Conservation (phyloP, 2,329 filamentous ascomycete species). For the Fusarium tricinctum region DNA sequence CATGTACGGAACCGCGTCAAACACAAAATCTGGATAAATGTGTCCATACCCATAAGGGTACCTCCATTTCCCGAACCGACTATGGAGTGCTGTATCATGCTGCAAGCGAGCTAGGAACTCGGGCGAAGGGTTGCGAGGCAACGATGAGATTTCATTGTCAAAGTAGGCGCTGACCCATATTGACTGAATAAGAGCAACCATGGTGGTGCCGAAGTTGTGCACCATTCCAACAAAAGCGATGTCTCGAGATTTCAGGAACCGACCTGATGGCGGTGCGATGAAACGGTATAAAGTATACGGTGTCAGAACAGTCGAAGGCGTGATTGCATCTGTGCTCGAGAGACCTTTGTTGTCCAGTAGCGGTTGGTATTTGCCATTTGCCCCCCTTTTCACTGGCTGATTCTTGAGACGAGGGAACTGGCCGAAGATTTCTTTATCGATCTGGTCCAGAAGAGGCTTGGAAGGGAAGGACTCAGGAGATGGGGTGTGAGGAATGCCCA, state of each 20-base stretch:
- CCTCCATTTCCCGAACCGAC: slow-evolving; percentile 77
- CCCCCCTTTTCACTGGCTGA: slow-evolving; percentile 59
- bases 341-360: slow-evolving; percentile 58
- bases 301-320: slow-evolving; percentile 44
- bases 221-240: slow-evolving; percentile 62
- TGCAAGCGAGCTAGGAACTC: slow-evolving; percentile 59
- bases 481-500: slow-evolving; percentile 62
- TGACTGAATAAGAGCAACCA: slow-evolving; percentile 63
- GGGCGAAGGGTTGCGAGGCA: slow-evolving; percentile 37
- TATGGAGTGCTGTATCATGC: slow-evolving; percentile 73
- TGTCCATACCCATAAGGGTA: slow-evolving; percentile 76
- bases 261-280: slow-evolving; percentile 59
- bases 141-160: slow-evolving; percentile 46
- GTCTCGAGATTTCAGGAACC: slow-evolving; percentile 55
- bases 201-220: slow-evolving; percentile 59
- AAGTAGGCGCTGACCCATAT: slow-evolving; percentile 78
- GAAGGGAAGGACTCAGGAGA: slow-evolving; percentile 51
- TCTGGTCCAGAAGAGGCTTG: slow-evolving; percentile 53
- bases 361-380: slow-evolving; percentile 62
- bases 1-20: slow-evolving; percentile 81
- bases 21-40: slow-evolving; percentile 77
- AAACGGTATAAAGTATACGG: slow-evolving; percentile 62
- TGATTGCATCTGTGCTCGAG: slow-evolving; percentile 50
- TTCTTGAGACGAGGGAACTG: slow-evolving; percentile 66
- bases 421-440: slow-evolving; percentile 67